These are phyloP conservation scores for Lecanicillium sp. DNA, from an alignment of 2,329 filamentous ascomycete genomes.

Conservation along the genomic window DNA sequence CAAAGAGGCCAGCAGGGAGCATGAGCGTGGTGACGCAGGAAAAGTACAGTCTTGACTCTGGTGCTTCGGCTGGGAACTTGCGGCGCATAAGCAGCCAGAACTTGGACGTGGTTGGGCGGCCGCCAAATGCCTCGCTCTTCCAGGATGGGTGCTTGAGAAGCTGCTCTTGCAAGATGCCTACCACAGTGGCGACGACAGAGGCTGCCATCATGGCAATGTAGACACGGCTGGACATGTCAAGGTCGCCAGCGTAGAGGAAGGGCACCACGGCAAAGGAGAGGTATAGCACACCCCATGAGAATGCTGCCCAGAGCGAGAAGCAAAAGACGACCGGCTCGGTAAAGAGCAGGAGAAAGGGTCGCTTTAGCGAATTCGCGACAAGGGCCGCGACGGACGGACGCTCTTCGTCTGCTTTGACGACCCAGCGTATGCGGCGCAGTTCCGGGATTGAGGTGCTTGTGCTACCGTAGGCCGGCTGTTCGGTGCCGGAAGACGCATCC, in stretches of 20 bases:
- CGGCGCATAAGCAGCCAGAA: slow-evolving; percentile 39
- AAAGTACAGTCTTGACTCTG: slow-evolving; percentile 78
- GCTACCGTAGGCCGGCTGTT: background rate
- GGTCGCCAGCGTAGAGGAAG: slow-evolving; percentile 60
- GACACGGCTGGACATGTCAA: slow-evolving; percentile 59
- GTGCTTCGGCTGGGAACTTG: slow-evolving; percentile 42
- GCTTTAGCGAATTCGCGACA: slow-evolving; percentile 64
- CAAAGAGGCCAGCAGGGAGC: slow-evolving; percentile 70
- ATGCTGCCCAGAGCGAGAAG: slow-evolving; percentile 85
- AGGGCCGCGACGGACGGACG: slow-evolving; percentile 58
- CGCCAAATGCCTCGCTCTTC: slow-evolving; percentile 14
- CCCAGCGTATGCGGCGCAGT: slow-evolving; percentile 60
- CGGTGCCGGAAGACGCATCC: slow-evolving; percentile 4
- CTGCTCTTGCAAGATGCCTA: slow-evolving; percentile 67
- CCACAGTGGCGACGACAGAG: slow-evolving; percentile 53
- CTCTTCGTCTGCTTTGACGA: slow-evolving; percentile 71
- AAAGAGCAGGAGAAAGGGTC: slow-evolving; percentile 69
- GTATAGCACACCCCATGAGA: slow-evolving; percentile 85
- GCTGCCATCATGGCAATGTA: slow-evolving; percentile 68
- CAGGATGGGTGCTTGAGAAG: slow-evolving; percentile 41
- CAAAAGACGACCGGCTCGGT: slow-evolving; percentile 75
- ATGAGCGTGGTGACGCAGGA: slow-evolving; percentile 67
- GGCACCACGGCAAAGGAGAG: slow-evolving; percentile 76
- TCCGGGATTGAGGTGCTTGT: background rate
- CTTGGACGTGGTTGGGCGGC: slow-evolving; percentile 16